These are phyloP conservation scores for Boletus vermiculosoides DNA, from an alignment of 768 basidiomycete genomes.

Conservation along the genomic window DNA sequence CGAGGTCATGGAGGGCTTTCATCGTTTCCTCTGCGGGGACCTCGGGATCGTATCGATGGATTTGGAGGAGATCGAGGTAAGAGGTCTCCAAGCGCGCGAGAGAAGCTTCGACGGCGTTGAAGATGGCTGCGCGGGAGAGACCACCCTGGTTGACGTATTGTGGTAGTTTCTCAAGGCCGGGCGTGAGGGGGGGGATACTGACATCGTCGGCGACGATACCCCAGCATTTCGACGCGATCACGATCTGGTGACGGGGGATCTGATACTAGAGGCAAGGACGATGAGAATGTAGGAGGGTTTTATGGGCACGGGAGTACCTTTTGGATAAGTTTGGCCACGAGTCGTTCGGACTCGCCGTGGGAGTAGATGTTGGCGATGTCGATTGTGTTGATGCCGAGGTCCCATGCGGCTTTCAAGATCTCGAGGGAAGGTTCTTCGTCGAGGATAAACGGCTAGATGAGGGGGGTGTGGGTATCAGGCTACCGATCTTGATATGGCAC, in stretches of 20 bases:
- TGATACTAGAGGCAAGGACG: conserved; percentile 20
- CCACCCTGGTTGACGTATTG: conserved; percentile 34
- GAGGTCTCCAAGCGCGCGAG: conserved; percentile 37
- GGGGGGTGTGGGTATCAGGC: background rate
- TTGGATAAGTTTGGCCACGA: conserved; percentile 39
- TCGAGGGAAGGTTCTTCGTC: conserved; percentile 29
- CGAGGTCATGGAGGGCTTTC: too few species aligned
- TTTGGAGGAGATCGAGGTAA: conserved; percentile 44
- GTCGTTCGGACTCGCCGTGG: conserved; percentile 37
- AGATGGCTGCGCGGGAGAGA: conserved; percentile 37
- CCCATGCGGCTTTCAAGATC: conserved; percentile 40
- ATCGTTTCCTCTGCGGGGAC: too few species aligned
- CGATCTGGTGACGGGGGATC: conserved; percentile 33
- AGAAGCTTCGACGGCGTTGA: conserved; percentile 38
- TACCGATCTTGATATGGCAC: too few species aligned
- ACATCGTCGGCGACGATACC: conserved; percentile 13
- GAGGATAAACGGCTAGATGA: conserved; percentile 24
- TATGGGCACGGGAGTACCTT: conserved; percentile 18
- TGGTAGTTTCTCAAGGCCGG: conserved; percentile 1
- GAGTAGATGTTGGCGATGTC: conserved; percentile 42
- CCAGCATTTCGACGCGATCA: conserved; percentile 33
- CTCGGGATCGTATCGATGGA: conserved; percentile 41
- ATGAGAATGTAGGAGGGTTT: too few species aligned
- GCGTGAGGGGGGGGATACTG: background rate
- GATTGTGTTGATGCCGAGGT: conserved; percentile 39